Percentiles rank a stretch among this genome's conserved stretches.
These are phyloP conservation scores for Cytospora piceicola DNA, from an alignment of 2,329 filamentous ascomycete species.

Conservation along the genomic window DNA sequence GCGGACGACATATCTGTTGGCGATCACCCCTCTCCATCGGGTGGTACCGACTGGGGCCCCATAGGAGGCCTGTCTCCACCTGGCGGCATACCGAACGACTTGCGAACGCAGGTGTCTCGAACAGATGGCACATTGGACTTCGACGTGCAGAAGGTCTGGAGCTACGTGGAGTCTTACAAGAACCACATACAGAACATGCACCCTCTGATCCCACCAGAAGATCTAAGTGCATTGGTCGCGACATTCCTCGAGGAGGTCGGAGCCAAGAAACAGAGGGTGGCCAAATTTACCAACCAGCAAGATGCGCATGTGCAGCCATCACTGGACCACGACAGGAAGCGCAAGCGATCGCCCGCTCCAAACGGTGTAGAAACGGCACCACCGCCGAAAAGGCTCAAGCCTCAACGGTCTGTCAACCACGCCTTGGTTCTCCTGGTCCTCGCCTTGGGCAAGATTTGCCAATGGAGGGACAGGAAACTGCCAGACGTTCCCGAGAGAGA, in stretches of 20 bases:
- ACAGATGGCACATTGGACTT: constrained; percentile 59
- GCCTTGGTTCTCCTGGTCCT: constrained; percentile 82
- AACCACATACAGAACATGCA: constrained; percentile 68
- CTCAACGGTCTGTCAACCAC: constrained; percentile 72
- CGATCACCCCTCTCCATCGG: constrained; percentile 57
- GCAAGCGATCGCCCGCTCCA: constrained; percentile 57
- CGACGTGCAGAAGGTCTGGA: constrained; percentile 52
- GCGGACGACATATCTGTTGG: constrained; percentile 52
- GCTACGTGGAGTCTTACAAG: constrained; percentile 61
- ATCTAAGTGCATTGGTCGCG: constrained; percentile 57
- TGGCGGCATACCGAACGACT: constrained; percentile 39
- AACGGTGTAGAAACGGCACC: constrained; percentile 40
- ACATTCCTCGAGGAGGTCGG: constrained; percentile 57
- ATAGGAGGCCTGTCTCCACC: constrained; percentile 55
- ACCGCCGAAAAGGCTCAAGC: constrained; percentile 50
- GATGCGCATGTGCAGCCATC: constrained; percentile 25
- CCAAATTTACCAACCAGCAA: constrained; percentile 30
- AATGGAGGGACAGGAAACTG: constrained; percentile 53
- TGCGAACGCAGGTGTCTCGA: constrained; percentile 44
- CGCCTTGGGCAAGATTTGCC: constrained; percentile 83
- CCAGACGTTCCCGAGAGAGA: constrained; percentile 60
- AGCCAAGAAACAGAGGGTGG: constrained; percentile 32
- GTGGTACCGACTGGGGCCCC: constrained; percentile 63
- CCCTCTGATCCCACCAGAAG: constrained; percentile 60
- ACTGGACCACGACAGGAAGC: constrained; percentile 47